Conservation (phyloP, 441 rosid genomes). For the Populus hybrid region DNA sequence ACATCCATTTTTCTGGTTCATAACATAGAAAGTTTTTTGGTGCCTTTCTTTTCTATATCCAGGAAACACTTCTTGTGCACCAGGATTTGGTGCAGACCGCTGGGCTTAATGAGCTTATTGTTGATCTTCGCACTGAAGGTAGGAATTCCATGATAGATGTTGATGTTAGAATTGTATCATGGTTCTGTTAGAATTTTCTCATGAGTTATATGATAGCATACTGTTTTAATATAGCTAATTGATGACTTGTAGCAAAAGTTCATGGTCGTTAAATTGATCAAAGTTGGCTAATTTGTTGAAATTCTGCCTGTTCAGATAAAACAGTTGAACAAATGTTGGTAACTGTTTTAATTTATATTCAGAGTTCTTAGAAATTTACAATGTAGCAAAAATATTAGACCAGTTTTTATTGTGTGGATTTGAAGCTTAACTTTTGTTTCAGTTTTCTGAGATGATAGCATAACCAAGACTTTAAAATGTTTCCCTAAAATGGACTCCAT, state of each 20-base stretch:
- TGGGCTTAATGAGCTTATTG: slow-evolving; percentile 49
- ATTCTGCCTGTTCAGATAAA: neutral
- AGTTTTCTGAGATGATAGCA: neutral
- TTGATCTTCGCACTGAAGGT: slow-evolving; percentile 66
- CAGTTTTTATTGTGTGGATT: neutral
- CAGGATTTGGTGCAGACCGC: slow-evolving; percentile 66
- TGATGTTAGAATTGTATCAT: neutral
- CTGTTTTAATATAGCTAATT: neutral
- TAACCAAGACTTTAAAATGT: neutral
- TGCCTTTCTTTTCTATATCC: slow-evolving; percentile 17
- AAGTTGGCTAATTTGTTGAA: neutral
- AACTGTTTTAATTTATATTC: too few species aligned
- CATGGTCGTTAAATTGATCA: neutral
- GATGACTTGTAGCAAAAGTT: neutral
- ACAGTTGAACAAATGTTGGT: too few species aligned
- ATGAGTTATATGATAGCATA: neutral
- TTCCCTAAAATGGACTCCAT: neutral
- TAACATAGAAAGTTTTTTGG: slow-evolving; percentile 6
- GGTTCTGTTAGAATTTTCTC: neutral
- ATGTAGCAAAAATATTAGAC: neutral
- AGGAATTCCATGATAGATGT: slow-evolving; percentile 3
- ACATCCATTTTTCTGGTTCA: neutral
- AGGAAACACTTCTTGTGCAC: slow-evolving; percentile 98
- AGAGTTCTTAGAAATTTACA: neutral
- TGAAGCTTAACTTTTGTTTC: neutral